Conservation (phyloP, 495 filamentous ascomycete species). For the Daldinia bambusicola region DNA sequence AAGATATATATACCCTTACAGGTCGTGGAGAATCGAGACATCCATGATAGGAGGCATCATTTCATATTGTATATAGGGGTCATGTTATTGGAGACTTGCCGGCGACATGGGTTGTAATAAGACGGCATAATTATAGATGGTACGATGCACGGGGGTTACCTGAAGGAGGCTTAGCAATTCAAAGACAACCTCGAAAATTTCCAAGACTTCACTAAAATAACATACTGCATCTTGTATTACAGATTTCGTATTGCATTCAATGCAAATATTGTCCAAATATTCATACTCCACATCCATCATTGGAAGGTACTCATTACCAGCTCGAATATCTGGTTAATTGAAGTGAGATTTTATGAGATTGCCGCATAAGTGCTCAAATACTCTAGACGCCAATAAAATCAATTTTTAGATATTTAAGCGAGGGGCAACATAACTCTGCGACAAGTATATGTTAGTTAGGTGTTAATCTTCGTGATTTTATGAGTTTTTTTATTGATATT, state of each 20-base stretch:
- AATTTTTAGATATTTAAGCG: neutral
- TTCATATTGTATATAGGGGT: conserved; percentile 2
- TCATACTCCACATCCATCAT: neutral
- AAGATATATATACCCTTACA: neutral
- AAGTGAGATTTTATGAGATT: neutral
- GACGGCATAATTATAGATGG: neutral
- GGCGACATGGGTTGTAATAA: neutral
- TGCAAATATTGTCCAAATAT: neutral
- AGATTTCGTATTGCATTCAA: neutral
- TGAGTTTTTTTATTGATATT: neutral
- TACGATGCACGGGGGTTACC: conserved; percentile 1
- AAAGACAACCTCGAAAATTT: conserved; percentile 3
- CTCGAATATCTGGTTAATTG: neutral
- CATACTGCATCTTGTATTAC: neutral
- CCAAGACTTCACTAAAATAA: neutral
- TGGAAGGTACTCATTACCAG: neutral
- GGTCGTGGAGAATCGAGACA: neutral
- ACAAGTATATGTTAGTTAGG: neutral
- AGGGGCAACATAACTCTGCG: neutral
- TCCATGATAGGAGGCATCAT: neutral
- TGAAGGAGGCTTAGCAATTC: conserved; percentile 2
- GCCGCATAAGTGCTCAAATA: neutral
- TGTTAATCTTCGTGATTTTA: neutral
- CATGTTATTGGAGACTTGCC: neutral
- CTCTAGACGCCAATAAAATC: neutral